Evolutionary conservation across 2,329 filamentous ascomycete genomes (phyloP), one percentile per base, ranked within the genome.

Genomic region (Geosmithia morbida): DNA sequence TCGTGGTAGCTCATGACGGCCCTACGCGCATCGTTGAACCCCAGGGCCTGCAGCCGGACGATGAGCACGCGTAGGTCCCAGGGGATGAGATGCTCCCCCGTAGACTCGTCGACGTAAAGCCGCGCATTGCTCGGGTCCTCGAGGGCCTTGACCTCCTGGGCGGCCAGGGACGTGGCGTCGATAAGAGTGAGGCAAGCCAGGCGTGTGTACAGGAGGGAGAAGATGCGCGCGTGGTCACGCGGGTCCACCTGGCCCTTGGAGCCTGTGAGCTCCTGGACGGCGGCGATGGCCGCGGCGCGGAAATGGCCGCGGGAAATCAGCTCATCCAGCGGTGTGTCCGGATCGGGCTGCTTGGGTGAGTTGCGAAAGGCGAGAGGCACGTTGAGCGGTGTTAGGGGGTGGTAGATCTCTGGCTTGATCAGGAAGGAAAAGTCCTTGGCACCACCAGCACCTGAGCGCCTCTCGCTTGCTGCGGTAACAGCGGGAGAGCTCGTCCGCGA

Each of bases 1-100:
- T 95, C 88, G 59, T 95, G 94, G 60, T 94, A 87, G 43, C 85
- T 85, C 72, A 92, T 90, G 49, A 98, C 82, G 3, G 86, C 85
- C 51, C 89, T 75, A 4, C 90, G 75, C 45, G 82, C 78, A 63
- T 98, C 92, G 3, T 83, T 83, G 52, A 92, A 94, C 1, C 87
- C 87, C 43, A 95, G 75, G 0, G 86, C 87, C 54, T 94, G 87
- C 18, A 97, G 72, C 1, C 89, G 77, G 8, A 96, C 84, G 7
- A 83, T 81, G 16, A 97, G 72, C 2, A 96, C 75, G 7, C 92
- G 79, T 46, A 98, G 72, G 41, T 83, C 76, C 89, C 92, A 98
- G 0, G 90, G 90, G 0, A 90, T 84, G 1, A 94, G 72, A 59
- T 84, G 83, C 47, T 66, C 64, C 18, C 68, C 74, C 0, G 66